These are phyloP conservation scores for Fusarium buharicum DNA, from an alignment of 2,329 filamentous ascomycete genomes.

Conservation along the genomic window DNA sequence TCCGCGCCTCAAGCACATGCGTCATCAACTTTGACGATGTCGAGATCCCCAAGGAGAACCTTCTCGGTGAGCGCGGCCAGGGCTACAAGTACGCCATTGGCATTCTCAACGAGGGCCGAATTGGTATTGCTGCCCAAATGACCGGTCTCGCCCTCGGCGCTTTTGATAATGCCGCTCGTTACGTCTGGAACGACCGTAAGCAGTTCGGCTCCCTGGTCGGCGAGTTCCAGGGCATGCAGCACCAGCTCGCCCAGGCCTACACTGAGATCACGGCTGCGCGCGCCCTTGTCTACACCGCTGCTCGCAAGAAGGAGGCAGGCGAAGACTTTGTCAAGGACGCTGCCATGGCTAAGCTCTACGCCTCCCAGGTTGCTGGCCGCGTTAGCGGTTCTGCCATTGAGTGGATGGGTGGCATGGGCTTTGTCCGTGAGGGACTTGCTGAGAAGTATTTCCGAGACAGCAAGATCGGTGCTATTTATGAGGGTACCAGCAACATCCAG, in stretches of 20 bases:
- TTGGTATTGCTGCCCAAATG: conserved; percentile 99
- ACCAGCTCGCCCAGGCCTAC: conserved; percentile 96
- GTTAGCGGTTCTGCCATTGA: conserved; percentile 90
- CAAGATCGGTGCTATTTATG: conserved; percentile 98
- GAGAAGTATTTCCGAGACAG: conserved; percentile 98
- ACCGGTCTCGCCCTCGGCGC: conserved; percentile 94
- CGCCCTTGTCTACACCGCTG: conserved; percentile 93
- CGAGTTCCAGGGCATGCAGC: conserved; percentile 99
- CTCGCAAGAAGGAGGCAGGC: conserved; percentile 97
- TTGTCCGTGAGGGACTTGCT: conserved; percentile 92
- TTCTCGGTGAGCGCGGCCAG: conserved; percentile 87
- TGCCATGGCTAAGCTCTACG: conserved; percentile 97
- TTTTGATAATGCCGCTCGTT: conserved; percentile 91
- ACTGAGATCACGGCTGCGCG: conserved; percentile 92
- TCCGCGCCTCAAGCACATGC: conserved; percentile 94
- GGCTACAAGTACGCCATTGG: conserved; percentile 99
- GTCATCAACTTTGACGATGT: conserved; percentile 98
- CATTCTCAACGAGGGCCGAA: conserved; percentile 93
- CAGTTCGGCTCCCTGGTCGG: conserved; percentile 95
- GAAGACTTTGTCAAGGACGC: conserved; percentile 95
- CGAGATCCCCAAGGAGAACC: conserved; percentile 84
- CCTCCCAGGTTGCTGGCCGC: conserved; percentile 89
- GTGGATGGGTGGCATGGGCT: conserved; percentile 99
- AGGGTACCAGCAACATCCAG: conserved; percentile 86
- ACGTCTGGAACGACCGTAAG: conserved; percentile 98